phyloP scores from a whole-genome alignment of 805 yeast species.

The Pichia californica region DNA sequence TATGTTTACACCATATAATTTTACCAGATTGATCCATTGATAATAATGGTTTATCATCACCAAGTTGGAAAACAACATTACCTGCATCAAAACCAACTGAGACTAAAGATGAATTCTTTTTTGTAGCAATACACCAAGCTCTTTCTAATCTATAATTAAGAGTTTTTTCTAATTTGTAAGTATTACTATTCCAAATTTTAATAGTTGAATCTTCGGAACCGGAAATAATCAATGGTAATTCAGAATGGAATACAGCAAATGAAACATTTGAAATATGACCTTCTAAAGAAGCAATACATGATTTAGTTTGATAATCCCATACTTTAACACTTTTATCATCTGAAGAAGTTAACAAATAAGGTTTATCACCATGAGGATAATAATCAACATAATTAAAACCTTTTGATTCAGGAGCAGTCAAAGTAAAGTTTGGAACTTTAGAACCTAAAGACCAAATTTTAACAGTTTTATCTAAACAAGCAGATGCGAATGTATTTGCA shows the following conservation, averaged over 20 bases:
- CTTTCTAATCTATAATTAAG: constrained; percentile 89
- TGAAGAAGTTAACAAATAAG: constrained; percentile 84
- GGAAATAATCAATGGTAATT: constrained; percentile 85
- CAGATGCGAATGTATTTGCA: constrained; percentile 95
- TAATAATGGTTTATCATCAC: constrained; percentile 88
- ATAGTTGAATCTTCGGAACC: constrained; percentile 96
- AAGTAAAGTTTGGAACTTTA: constrained; percentile 80
- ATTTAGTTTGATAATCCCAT: constrained; percentile 97
- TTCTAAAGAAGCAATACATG: constrained; percentile 87
- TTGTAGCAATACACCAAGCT: constrained; percentile 88
- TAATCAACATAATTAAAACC: constrained; percentile 96
- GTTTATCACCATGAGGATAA: constrained; percentile 96
- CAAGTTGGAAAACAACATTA: constrained; percentile 77
- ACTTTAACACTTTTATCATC: constrained; percentile 85
- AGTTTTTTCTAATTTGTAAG: constrained; percentile 90
- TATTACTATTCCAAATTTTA: constrained; percentile 90
- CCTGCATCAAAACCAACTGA: constrained; percentile 97
- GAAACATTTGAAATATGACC: constrained; percentile 95
- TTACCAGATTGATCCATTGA: constrained; percentile 94
- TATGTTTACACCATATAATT: constrained; percentile 83
- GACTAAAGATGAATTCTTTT: constrained; percentile 66
- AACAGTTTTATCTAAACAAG: constrained; percentile 92
- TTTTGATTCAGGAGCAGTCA: constrained; percentile 83
- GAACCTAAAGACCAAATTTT: constrained; percentile 95
- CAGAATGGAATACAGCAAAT: constrained; percentile 97